Evolutionary conservation across 1,284 basidiomycete genomes (phyloP).

Genomic region (Ceratobasidium sp.): DNA sequence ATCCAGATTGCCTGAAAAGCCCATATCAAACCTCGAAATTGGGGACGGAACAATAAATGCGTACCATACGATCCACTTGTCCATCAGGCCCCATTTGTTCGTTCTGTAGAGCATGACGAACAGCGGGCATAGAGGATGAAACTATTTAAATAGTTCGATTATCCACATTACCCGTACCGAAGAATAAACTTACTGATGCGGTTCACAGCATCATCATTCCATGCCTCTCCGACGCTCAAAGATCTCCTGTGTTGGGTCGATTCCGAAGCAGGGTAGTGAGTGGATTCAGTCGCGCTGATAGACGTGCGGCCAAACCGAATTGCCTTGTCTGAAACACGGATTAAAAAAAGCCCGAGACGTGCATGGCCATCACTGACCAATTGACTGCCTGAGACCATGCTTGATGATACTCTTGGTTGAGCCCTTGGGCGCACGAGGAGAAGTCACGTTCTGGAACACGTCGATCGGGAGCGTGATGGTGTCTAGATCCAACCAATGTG

Average conservation of each 20-base stretch:
- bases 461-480: constrained; percentile 34
- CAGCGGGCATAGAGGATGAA: constrained; percentile 10
- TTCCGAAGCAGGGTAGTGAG: constrained; percentile 12
- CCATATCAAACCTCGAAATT: neutral
- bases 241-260: constrained; percentile 12
- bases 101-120: constrained; percentile 13
- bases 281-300: constrained; percentile 17
- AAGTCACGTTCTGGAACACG: constrained; percentile 31
- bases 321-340: constrained; percentile 31
- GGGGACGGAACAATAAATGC: neutral
- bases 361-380: constrained; percentile 58
- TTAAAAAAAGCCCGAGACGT: neutral
- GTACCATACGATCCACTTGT: constrained; percentile 19
- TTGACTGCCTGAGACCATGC: constrained; percentile 71
- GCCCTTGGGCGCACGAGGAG: constrained; percentile 35
- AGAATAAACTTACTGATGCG: constrained; percentile 65
- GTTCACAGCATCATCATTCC: constrained; percentile 75
- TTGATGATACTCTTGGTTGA: constrained; percentile 54
- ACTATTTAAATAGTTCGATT: constrained; percentile 12
- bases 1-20: constrained; percentile 26
- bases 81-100: constrained; percentile 7
- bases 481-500: neutral
- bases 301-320: constrained; percentile 29
- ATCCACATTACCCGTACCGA: neutral
- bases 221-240: constrained; percentile 53